Conservation (phyloP, 108 stramenopile species). For the Schizochytrium sp. region DNA sequence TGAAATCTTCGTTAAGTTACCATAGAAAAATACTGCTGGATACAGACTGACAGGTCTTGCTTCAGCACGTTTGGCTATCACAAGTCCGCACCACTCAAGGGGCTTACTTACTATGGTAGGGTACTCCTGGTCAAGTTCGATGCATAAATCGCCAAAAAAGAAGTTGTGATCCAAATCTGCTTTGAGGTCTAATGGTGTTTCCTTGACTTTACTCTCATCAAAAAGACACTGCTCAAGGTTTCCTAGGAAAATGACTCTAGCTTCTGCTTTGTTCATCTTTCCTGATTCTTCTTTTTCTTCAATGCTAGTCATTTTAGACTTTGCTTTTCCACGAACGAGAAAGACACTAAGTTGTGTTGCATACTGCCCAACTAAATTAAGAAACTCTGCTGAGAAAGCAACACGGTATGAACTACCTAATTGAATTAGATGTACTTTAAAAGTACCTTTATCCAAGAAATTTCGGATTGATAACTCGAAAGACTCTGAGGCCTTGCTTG, state of each 20-base stretch:
- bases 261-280: constrained; percentile 10
- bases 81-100: constrained; percentile 55
- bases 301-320: background rate
- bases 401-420: background rate
- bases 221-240: background rate
- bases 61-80: constrained; percentile 13
- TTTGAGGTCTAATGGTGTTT: background rate
- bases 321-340: background rate
- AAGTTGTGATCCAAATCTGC: background rate
- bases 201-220: background rate
- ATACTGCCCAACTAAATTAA: background rate
- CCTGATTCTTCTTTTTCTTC: constrained; percentile 3
- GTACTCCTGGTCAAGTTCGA: background rate
- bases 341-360: background rate
- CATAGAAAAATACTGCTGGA: background rate
- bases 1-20: background rate
- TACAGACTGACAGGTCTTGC: background rate
- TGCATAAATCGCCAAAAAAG: constrained; percentile 8
- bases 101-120: background rate
- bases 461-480: background rate
- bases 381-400: background rate
- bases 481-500: background rate
- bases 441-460: background rate
- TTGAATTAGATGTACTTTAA: constrained; percentile 7
- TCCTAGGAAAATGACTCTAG: constrained; percentile 46